phyloP scores from a whole-genome alignment of 495 filamentous ascomycete species.

The Penicillium tannophilum region DNA sequence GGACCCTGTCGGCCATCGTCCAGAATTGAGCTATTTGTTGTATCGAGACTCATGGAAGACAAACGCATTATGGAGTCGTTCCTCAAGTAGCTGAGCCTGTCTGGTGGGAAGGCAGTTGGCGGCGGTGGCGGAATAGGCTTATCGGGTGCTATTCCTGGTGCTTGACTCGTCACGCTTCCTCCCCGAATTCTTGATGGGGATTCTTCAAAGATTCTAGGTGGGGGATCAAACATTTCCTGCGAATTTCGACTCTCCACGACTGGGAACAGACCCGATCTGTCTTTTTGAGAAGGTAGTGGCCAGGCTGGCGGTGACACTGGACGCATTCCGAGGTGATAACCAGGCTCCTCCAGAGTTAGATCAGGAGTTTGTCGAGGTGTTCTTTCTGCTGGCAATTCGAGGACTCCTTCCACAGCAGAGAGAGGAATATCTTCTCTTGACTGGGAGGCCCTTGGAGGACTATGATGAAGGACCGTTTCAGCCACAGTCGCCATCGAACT shows the following conservation, averaged over 20 bases:
- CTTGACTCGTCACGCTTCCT: slow-evolving; percentile 44
- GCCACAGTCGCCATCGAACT: slow-evolving; percentile 36
- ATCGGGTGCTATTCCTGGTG: slow-evolving; percentile 41
- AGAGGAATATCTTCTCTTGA: slow-evolving; percentile 37
- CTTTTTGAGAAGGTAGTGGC: slow-evolving; percentile 28
- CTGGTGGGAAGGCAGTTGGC: slow-evolving; percentile 35
- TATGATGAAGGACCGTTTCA: slow-evolving; percentile 22
- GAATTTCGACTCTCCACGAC: slow-evolving; percentile 27
- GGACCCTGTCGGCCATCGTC: slow-evolving; percentile 38
- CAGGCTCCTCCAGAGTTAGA: slow-evolving; percentile 27
- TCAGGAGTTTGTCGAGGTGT: slow-evolving; percentile 48
- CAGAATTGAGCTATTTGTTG: slow-evolving; percentile 53
- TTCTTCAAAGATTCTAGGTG: slow-evolving; percentile 27
- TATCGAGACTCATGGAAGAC: slow-evolving; percentile 49
- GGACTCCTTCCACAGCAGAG: slow-evolving; percentile 43
- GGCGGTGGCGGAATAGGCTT: slow-evolving; percentile 51
- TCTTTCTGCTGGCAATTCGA: slow-evolving; percentile 44
- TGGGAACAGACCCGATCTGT: slow-evolving; percentile 31
- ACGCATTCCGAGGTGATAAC: slow-evolving; percentile 33
- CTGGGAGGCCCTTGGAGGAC: slow-evolving; percentile 15
- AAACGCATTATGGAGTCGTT: slow-evolving; percentile 44
- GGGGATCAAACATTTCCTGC: slow-evolving; percentile 16
- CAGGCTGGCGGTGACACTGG: slow-evolving; percentile 36
- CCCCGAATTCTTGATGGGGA: slow-evolving; percentile 33
- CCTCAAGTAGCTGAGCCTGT: slow-evolving; percentile 40